phyloP scores from a whole-genome alignment of 768 basidiomycete genomes.

The Mycena capillaripes region DNA sequence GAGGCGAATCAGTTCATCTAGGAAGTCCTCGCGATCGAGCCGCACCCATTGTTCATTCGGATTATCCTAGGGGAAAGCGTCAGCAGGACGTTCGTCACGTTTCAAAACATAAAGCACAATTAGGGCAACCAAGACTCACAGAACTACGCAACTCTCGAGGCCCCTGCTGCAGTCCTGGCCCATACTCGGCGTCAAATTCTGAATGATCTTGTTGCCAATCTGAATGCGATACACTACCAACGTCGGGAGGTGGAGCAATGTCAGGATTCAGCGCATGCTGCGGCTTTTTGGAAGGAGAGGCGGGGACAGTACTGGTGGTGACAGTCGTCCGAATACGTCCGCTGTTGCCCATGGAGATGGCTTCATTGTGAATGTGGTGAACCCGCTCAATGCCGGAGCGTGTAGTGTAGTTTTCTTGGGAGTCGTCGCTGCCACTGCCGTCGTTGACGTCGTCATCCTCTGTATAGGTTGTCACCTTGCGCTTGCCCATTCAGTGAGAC shows the following conservation, averaged over 20 bases:
- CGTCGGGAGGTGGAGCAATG: neutral
- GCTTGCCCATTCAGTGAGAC: too few relatives aligned
- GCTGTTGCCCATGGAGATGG: neutral
- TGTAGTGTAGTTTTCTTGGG: neutral
- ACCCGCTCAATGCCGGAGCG: neutral
- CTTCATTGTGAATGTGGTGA: neutral
- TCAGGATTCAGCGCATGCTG: neutral
- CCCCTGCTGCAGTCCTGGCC: neutral
- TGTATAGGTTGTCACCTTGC: too few relatives aligned
- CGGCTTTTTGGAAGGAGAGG: neutral
- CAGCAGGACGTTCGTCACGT: too few relatives aligned
- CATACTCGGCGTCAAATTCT: constrained; percentile 5
- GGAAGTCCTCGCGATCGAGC: neutral
- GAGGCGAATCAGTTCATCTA: neutral
- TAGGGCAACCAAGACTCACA: too few relatives aligned
- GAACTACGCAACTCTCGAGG: neutral
- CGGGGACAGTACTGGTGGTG: neutral
- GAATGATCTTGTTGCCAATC: neutral
- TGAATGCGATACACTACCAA: too few relatives aligned
- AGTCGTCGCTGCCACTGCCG: neutral
- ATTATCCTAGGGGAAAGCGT: neutral
- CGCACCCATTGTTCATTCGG: neutral
- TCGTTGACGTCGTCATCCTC: too few relatives aligned
- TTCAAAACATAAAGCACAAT: neutral
- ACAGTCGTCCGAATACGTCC: neutral